phyloP scores from a whole-genome alignment of 495 filamentous ascomycete genomes.

The Corynascus novoguineensis region DNA sequence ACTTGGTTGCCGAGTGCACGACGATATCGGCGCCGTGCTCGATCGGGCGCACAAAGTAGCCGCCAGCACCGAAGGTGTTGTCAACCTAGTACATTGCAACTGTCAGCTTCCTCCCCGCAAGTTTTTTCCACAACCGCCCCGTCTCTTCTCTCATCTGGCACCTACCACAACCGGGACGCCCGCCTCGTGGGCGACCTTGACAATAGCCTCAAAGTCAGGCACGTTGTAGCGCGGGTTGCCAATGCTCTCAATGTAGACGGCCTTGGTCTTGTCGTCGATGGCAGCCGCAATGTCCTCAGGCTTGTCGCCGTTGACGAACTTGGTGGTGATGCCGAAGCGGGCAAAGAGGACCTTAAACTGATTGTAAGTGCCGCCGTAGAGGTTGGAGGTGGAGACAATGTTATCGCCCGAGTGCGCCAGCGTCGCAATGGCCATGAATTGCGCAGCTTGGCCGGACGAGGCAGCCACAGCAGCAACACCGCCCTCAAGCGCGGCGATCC shows the following conservation, averaged over 20 bases:
- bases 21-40: slow-evolving; percentile 93
- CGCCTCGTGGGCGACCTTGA: slow-evolving; percentile 69
- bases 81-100: slow-evolving; percentile 66
- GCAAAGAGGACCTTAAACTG: slow-evolving; percentile 92
- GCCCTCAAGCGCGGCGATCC: slow-evolving; percentile 91
- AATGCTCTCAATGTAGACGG: slow-evolving; percentile 92
- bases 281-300: slow-evolving; percentile 72
- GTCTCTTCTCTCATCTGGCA: slow-evolving; percentile 17
- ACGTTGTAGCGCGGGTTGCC: slow-evolving; percentile 96
- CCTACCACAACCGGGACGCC: slow-evolving; percentile 80
- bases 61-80: slow-evolving; percentile 97
- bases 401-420: slow-evolving; percentile 86
- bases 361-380: slow-evolving; percentile 98
- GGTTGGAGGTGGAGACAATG: slow-evolving; percentile 85
- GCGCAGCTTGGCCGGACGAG: slow-evolving; percentile 86
- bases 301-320: slow-evolving; percentile 84
- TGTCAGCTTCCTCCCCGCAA: slow-evolving; percentile 3
- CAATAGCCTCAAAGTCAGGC: slow-evolving; percentile 81
- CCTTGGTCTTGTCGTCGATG: slow-evolving; percentile 95
- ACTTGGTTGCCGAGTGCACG: slow-evolving; percentile 94
- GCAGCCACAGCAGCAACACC: slow-evolving; percentile 87
- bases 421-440: slow-evolving; percentile 86
- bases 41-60: slow-evolving; percentile 84
- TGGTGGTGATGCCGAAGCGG: slow-evolving; percentile 80
- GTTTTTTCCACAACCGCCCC: too few relatives aligned